These are phyloP conservation scores for Hypoxylon sp. DNA, from an alignment of 2,329 filamentous ascomycete genomes.

Conservation along the genomic window DNA sequence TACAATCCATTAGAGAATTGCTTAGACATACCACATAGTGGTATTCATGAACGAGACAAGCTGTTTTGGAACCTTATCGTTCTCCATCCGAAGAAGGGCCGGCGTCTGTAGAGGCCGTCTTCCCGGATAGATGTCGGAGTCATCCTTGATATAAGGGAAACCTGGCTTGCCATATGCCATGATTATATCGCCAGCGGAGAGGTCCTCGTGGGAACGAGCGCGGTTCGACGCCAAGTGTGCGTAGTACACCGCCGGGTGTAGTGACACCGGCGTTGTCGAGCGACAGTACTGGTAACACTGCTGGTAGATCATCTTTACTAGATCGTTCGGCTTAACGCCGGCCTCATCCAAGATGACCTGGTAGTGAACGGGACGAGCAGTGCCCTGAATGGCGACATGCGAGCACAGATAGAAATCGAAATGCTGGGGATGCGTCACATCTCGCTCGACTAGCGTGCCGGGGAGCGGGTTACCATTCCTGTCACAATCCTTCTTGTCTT, in stretches of 20 bases:
- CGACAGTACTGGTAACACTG: conserved; percentile 95
- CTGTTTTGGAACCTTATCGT: conserved; percentile 26
- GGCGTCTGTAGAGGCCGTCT: conserved; percentile 33
- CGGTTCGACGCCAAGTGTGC: conserved; percentile 89
- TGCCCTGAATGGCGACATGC: conserved; percentile 87
- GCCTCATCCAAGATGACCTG: conserved; percentile 89
- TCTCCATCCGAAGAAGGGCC: conserved; percentile 52
- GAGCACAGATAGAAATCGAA: conserved; percentile 83
- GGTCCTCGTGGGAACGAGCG: conserved; percentile 78
- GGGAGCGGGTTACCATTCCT: conserved; percentile 85
- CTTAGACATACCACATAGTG: conserved; percentile 62
- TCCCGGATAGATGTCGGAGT: conserved; percentile 40
- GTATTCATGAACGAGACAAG: conserved; percentile 51
- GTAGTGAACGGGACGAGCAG: conserved; percentile 92
- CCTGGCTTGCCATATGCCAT: conserved; percentile 59
- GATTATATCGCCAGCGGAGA: conserved; percentile 60
- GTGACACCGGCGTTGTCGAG: conserved; percentile 90
- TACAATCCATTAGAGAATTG: neutral
- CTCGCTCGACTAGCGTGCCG: conserved; percentile 87
- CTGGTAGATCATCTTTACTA: conserved; percentile 93
- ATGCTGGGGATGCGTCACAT: conserved; percentile 91
- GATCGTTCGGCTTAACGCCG: conserved; percentile 72
- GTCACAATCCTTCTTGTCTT: conserved; percentile 67
- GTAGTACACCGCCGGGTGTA: conserved; percentile 94
- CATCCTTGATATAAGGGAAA: conserved; percentile 49